phyloP scores from a whole-genome alignment of 106 monocot species.

The Agapanthus africanus region DNA sequence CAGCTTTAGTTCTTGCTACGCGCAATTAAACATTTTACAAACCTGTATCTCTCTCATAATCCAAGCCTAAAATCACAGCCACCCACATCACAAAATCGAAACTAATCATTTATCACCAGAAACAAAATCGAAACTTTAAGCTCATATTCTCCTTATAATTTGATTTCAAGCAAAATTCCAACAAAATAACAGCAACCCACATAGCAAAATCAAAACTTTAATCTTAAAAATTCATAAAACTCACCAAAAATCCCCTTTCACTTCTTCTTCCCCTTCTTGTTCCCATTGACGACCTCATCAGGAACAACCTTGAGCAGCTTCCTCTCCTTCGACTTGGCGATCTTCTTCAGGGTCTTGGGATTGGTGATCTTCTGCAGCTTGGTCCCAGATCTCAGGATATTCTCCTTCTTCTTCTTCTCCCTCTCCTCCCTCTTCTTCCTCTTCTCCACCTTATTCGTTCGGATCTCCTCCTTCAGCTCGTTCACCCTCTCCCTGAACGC shows the following conservation, averaged over 20 bases:
- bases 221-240: too few species aligned
- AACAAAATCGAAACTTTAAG: too few species aligned
- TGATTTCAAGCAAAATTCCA: too few species aligned
- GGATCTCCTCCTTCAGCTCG: slow-evolving; percentile 93
- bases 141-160: too few species aligned
- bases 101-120: too few species aligned
- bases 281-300: slow-evolving; percentile 47
- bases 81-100: too few species aligned
- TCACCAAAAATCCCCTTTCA: not conserved
- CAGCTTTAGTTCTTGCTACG: too few species aligned
- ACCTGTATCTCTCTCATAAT: too few species aligned
- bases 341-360: slow-evolving; percentile 92
- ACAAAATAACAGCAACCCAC: too few species aligned
- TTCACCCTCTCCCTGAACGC: slow-evolving; percentile 64
- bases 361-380: slow-evolving; percentile 82
- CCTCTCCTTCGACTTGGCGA: slow-evolving; percentile 84
- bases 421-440: slow-evolving; percentile 75
- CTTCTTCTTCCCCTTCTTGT: slow-evolving; percentile 25
- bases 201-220: too few species aligned
- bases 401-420: slow-evolving; percentile 97
- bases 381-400: slow-evolving; percentile 58
- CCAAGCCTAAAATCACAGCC: too few species aligned
- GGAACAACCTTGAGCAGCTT: slow-evolving; percentile 78
- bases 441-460: slow-evolving; percentile 71
- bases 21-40: too few species aligned